Conservation (phyloP, 2,329 filamentous ascomycete genomes). For the Mollisiaceae sp. region DNA sequence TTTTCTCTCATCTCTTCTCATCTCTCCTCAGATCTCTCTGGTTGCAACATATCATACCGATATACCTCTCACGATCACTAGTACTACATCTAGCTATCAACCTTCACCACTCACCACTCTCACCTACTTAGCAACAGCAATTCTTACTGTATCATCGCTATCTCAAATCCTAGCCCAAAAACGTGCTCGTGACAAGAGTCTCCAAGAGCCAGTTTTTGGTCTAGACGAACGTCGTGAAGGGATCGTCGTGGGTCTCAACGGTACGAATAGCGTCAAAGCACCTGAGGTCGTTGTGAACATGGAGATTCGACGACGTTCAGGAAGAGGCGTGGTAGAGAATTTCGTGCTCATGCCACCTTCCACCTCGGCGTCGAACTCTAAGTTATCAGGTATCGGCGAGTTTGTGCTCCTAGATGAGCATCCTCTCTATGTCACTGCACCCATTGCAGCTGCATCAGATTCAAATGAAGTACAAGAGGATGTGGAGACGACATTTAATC, state of each 20-base stretch:
- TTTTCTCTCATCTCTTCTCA: conserved; percentile 72
- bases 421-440: conserved; percentile 62
- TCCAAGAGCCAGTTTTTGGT: conserved; percentile 79
- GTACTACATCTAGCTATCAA: conserved; percentile 54
- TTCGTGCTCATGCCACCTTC: conserved; percentile 55
- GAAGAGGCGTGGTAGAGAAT: conserved; percentile 55
- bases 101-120: conserved; percentile 76
- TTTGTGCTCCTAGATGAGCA: conserved; percentile 75
- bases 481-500: conserved; percentile 78
- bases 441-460: conserved; percentile 33
- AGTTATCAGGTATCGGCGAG: conserved; percentile 19
- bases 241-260: conserved; percentile 65
- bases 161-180: conserved; percentile 76
- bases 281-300: conserved; percentile 76
- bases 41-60: conserved; percentile 85
- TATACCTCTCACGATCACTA: conserved; percentile 59
- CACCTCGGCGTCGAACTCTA: conserved; percentile 10
- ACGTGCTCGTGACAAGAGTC: conserved; percentile 75
- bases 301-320: conserved; percentile 76
- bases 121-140: conserved; percentile 84
- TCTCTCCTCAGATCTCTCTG: conserved; percentile 71
- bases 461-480: conserved; percentile 51
- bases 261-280: conserved; percentile 40
- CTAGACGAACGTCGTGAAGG: conserved; percentile 80
- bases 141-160: conserved; percentile 76